phyloP scores from a whole-genome alignment of 2,329 filamentous ascomycete genomes.

The Ilyonectria mors-panacis region DNA sequence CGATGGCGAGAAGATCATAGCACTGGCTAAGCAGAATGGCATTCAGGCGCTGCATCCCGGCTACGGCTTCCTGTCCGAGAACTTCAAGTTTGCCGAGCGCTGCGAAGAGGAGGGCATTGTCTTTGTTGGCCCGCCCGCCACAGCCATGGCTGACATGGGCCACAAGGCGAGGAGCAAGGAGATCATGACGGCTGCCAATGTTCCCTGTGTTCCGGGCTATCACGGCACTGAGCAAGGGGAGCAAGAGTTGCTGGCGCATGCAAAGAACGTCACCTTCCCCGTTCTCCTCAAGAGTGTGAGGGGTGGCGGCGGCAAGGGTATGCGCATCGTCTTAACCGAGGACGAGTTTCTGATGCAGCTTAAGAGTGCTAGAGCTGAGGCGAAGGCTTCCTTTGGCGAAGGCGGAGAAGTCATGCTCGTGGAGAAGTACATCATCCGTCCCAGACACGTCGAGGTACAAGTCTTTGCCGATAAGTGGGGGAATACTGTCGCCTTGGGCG shows the following conservation, averaged over 20 bases:
- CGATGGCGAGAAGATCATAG: conserved; percentile 93
- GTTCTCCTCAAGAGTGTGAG: conserved; percentile 86
- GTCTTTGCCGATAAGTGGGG: conserved; percentile 88
- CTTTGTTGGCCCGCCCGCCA: conserved; percentile 92
- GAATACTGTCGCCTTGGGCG: conserved; percentile 85
- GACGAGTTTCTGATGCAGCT: conserved; percentile 80
- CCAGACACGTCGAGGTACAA: conserved; percentile 91
- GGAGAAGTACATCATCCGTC: conserved; percentile 84
- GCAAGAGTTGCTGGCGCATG: conserved; percentile 74
- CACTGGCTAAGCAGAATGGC: conserved; percentile 85
- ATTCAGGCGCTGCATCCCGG: conserved; percentile 96
- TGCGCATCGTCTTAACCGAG: conserved; percentile 80
- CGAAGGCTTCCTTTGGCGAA: conserved; percentile 84
- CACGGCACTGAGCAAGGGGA: conserved; percentile 88
- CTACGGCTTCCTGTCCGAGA: conserved; percentile 96
- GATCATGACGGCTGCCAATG: conserved; percentile 95
- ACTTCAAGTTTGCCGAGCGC: conserved; percentile 88
- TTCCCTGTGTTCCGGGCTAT: conserved; percentile 96
- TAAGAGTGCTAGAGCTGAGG: conserved; percentile 81
- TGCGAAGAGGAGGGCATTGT: conserved; percentile 92
- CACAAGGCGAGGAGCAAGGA: conserved; percentile 95
- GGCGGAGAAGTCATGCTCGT: conserved; percentile 85
- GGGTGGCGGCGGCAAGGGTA: conserved; percentile 87
- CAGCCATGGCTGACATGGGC: conserved; percentile 90
- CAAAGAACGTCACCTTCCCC: conserved; percentile 77